phyloP scores from a whole-genome alignment of 2,329 filamentous ascomycete genomes.

The Alternaria hordeiaustralica region DNA sequence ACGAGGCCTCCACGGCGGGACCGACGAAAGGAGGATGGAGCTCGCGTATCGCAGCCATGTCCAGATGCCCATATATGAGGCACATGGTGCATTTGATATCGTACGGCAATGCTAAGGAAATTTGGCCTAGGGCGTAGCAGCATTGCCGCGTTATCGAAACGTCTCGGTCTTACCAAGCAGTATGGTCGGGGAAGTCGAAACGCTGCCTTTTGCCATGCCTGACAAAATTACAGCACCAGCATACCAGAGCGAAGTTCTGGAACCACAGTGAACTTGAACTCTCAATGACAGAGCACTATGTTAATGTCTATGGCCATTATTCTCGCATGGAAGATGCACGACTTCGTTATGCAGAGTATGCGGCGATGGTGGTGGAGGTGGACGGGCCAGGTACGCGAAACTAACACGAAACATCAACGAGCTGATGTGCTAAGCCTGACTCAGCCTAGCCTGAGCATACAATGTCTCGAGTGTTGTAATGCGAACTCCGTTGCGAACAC shows the following conservation, averaged over 20 bases:
- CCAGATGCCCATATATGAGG: neutral
- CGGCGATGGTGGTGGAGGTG: neutral
- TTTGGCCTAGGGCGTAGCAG: slow-evolving; percentile 25
- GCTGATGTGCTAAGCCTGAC: neutral
- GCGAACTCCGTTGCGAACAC: slow-evolving; percentile 1
- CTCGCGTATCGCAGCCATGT: slow-evolving; percentile 3
- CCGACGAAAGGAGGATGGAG: slow-evolving; percentile 1
- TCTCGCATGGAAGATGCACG: slow-evolving; percentile 1
- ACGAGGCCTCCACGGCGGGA: neutral
- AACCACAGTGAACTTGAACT: neutral
- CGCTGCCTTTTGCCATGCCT: neutral
- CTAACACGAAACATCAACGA: slow-evolving; percentile 8
- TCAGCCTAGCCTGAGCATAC: neutral
- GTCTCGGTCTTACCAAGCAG: slow-evolving; percentile 9
- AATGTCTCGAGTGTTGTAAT: slow-evolving; percentile 2
- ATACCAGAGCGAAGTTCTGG: neutral
- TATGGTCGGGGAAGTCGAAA: slow-evolving; percentile 21
- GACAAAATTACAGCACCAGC: neutral
- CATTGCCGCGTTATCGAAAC: slow-evolving; percentile 30
- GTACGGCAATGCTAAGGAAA: slow-evolving; percentile 15
- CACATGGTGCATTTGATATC: slow-evolving; percentile 1
- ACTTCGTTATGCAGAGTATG: neutral
- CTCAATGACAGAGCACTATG: neutral
- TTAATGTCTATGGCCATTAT: slow-evolving; percentile 1
- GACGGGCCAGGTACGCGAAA: neutral